Evolutionary conservation across 768 basidiomycete genomes (phyloP).

Genomic region (Russula sp.): DNA sequence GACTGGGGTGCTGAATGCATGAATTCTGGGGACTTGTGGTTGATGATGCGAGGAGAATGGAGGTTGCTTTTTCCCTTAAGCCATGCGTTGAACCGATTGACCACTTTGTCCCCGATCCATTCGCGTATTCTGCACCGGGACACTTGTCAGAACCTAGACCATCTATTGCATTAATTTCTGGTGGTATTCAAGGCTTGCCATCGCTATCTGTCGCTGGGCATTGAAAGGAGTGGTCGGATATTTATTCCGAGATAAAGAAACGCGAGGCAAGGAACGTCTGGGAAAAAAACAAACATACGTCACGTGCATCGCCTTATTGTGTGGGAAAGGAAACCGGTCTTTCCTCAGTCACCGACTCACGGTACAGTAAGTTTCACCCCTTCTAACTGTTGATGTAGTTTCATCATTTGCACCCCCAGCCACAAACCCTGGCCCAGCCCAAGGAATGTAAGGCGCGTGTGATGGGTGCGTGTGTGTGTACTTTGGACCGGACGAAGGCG

Average conservation of each 20-base stretch:
- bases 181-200: too few relatives aligned
- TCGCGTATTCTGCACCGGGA: neutral
- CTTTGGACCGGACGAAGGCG: neutral
- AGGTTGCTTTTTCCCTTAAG: neutral
- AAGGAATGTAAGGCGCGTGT: neutral
- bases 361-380: neutral
- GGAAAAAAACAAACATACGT: neutral
- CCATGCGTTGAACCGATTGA: neutral
- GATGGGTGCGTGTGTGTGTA: neutral
- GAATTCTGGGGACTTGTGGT: neutral
- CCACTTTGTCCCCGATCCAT: neutral
- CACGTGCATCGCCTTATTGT: neutral
- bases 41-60: neutral
- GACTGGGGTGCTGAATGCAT: neutral
- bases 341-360: neutral
- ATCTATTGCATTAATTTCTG: too few relatives aligned
- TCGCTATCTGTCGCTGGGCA: neutral
- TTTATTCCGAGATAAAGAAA: too few relatives aligned
- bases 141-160: neutral
- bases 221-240: neutral
- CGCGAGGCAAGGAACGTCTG: too few relatives aligned
- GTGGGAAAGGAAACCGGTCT: neutral
- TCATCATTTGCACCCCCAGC: neutral
- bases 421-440: neutral
- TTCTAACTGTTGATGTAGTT: neutral